Base-by-base conservation (phyloP, 805 yeast species). In the Candida pseudofarinosa region DNA sequence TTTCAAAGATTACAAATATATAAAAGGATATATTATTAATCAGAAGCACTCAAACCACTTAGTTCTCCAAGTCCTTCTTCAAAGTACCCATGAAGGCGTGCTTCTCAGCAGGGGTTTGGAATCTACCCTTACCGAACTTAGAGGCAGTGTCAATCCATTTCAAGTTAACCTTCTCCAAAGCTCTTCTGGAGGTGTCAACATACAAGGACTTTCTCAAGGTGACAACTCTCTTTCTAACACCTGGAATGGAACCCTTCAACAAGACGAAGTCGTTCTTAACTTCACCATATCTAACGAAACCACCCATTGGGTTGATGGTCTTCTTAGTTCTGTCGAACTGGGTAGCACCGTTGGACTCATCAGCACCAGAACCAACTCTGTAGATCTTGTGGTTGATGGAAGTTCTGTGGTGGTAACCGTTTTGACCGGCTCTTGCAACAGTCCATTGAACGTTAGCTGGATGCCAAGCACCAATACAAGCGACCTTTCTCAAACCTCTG, bases 401-500 rank as follows among this genome's bases (percentile, higher is more conserved):
- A 69, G 99, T 93, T 86, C 99, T 91, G 93, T 89, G 96, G 80
- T 93, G 99, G 96, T 86, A 93, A 88, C 99, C 99, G 81, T 84
- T 88, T 83, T 93, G 99, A 91, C 99, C 99, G 69, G 99, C 97
- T 79, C 99, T 88, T 67, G 99, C 98, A 77, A 93, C 99, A 70
- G 98, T 88, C 96, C 96, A 91, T 77, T 83, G 80, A 74, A 93
- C 99, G 83, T 89, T 96, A 81, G 96, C 85, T 76, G 99, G 99
- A 82, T 93, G 99, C 99, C 99, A 93, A 73, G 99, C 97, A 85
- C 99, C 99, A 70, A 93, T 93, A 88, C 99, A 93, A 71, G 99
- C 99, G 79, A 93, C 99, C 88, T 93, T 93, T 85, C 99, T 89
- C 74, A 91, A 81, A 91, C 99, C 99, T 87, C 98, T 90, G 79